Conservation (phyloP, 176 grass and related monocot species). For the Guadua angustifolia region DNA sequence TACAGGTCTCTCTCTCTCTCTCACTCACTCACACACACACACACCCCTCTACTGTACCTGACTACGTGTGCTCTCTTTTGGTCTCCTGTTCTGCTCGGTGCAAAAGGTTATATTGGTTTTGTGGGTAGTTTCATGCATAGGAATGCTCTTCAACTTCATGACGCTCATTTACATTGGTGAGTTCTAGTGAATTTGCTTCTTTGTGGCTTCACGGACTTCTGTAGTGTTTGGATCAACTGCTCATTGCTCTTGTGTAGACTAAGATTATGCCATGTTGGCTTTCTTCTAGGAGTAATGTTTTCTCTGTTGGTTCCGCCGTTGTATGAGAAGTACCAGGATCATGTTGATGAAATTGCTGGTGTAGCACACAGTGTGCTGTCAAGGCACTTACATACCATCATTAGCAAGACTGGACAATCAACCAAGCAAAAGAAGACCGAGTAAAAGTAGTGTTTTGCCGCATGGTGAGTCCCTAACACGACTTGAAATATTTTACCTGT, state of each 20-base stretch:
- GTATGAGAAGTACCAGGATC: constrained; percentile 92
- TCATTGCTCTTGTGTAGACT: neutral
- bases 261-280: constrained; percentile 2
- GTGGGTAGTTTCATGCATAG: constrained; percentile 78
- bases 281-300: constrained; percentile 57
- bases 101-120: constrained; percentile 71
- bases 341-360: constrained; percentile 78
- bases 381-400: constrained; percentile 47
- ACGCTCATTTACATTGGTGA: constrained; percentile 92
- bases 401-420: constrained; percentile 53
- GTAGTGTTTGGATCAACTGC: neutral
- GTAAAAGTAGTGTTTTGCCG: constrained; percentile 43
- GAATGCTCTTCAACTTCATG: constrained; percentile 88
- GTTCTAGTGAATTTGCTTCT: constrained; percentile 49
- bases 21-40: neutral
- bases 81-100: neutral
- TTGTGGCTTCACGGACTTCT: constrained; percentile 20
- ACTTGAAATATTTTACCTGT: neutral
- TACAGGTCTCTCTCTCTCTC: constrained; percentile 50
- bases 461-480: constrained; percentile 41
- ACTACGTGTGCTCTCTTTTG: constrained; percentile 30
- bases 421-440: constrained; percentile 91
- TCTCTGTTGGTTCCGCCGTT: constrained; percentile 66
- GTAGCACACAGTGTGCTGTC: constrained; percentile 62
- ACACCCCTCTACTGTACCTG: neutral